Conservation (phyloP, 2,329 filamentous ascomycete genomes). For the Pestalotiopsis fici region DNA sequence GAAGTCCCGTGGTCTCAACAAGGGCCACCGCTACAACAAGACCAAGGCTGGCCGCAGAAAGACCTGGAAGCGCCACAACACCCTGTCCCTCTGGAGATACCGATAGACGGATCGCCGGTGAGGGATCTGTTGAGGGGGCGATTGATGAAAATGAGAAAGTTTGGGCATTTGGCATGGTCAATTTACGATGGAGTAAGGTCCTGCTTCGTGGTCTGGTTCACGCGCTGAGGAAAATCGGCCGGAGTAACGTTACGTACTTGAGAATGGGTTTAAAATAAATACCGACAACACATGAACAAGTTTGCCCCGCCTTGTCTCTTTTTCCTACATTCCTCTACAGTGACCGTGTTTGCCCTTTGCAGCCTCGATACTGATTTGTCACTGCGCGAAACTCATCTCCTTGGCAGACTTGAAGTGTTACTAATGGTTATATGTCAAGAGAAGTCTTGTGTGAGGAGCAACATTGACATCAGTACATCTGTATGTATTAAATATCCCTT, state of each 20-base stretch:
- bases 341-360: not conserved
- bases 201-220: slow-evolving; percentile 29
- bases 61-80: slow-evolving; percentile 99
- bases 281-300: not conserved
- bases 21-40: slow-evolving; percentile 99
- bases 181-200: slow-evolving; percentile 29
- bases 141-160: slow-evolving; percentile 18
- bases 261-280: slow-evolving; percentile 25
- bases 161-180: slow-evolving; percentile 22
- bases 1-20: slow-evolving; percentile 99
- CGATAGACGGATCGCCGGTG: slow-evolving; percentile 57
- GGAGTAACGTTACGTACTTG: slow-evolving; percentile 33
- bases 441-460: no score
- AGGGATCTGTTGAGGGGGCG: slow-evolving; percentile 13
- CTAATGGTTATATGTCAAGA: no score
- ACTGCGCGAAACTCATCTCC: no score
- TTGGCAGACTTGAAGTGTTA: no score
- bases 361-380: no score
- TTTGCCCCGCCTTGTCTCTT: not conserved
- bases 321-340: not conserved
- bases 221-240: slow-evolving; percentile 31
- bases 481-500: no score
- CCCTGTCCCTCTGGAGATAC: slow-evolving; percentile 98
- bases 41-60: slow-evolving; percentile 95
- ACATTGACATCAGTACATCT: no score